phyloP scores from a whole-genome alignment of 768 basidiomycete species.

The Russula abietina region DNA sequence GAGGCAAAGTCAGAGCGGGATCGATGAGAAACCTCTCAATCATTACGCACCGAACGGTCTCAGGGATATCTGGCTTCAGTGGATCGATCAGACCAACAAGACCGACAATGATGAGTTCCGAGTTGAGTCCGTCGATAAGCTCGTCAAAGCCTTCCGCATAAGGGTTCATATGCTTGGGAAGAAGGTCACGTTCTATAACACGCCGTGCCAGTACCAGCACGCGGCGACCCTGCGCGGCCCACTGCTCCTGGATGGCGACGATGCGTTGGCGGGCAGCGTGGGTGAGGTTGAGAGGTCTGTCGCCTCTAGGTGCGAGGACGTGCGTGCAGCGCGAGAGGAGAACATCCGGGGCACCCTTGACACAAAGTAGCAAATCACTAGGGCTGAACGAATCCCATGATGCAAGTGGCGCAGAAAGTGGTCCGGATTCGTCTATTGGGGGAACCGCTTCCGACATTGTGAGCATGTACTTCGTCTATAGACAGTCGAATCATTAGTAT shows the following conservation, averaged over 20 bases:
- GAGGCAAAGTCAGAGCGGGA: neutral
- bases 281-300: slow-evolving; percentile 33
- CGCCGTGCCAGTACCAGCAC: slow-evolving; percentile 54
- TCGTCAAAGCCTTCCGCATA: slow-evolving; percentile 40
- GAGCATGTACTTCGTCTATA: slow-evolving; percentile 49
- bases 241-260: slow-evolving; percentile 39
- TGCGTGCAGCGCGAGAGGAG: slow-evolving; percentile 39
- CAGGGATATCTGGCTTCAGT: slow-evolving; percentile 47
- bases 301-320: slow-evolving; percentile 37
- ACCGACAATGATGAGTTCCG: slow-evolving; percentile 48
- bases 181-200: slow-evolving; percentile 32
- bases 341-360: slow-evolving; percentile 51
- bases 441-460: slow-evolving; percentile 34
- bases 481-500: slow-evolving; percentile 23
- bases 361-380: slow-evolving; percentile 32
- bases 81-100: slow-evolving; percentile 60
- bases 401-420: slow-evolving; percentile 27
- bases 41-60: slow-evolving; percentile 35
- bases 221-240: slow-evolving; percentile 51
- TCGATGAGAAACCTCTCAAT: neutral
- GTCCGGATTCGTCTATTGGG: neutral
- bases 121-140: slow-evolving; percentile 37
- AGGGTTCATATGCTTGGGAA: slow-evolving; percentile 31
- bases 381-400: slow-evolving; percentile 29
- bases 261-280: slow-evolving; percentile 30